These are phyloP conservation scores for Turritis glabra DNA, from an alignment of 345 rosid species.

Conservation along the genomic window DNA sequence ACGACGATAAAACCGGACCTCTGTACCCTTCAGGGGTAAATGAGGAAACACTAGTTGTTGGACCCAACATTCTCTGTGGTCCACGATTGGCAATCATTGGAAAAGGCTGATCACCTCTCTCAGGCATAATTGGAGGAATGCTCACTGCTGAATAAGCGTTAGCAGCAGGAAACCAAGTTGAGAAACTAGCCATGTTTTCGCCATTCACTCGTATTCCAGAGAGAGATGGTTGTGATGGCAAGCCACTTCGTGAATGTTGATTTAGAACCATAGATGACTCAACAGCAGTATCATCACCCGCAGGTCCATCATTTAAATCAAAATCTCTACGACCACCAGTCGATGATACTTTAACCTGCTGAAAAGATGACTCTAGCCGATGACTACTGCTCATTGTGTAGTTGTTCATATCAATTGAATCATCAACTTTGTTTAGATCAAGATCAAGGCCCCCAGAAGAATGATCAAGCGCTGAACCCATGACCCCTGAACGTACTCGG, in stretches of 20 bases:
- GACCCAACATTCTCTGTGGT: conserved; percentile 63
- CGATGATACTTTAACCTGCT: conserved; percentile 35
- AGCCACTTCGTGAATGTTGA: conserved; percentile 46
- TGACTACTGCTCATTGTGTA: conserved; percentile 40
- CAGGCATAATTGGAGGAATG: conserved; percentile 59
- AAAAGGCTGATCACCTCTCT: conserved; percentile 67
- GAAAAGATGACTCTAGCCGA: conserved; percentile 45
- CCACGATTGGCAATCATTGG: conserved; percentile 57
- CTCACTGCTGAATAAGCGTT: conserved; percentile 59
- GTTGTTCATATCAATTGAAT: conserved; percentile 50
- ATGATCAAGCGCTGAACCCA: conserved; percentile 13
- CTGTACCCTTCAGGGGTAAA: conserved; percentile 61
- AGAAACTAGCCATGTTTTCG: conserved; percentile 53
- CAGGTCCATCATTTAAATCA: conserved; percentile 89
- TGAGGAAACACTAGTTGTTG: conserved; percentile 49
- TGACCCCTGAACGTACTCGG: not conserved
- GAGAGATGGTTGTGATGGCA: conserved; percentile 52
- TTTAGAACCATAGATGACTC: conserved; percentile 49
- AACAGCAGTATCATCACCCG: conserved; percentile 51
- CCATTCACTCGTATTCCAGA: conserved; percentile 51
- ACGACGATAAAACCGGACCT: conserved; percentile 65
- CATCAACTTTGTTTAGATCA: conserved; percentile 80
- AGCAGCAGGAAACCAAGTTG: conserved; percentile 65
- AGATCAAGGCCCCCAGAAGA: conserved; percentile 74
- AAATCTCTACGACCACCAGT: conserved; percentile 56